Evolutionary conservation across 441 rosid genomes (phyloP).

Genomic region (Gossypium trilobum): DNA sequence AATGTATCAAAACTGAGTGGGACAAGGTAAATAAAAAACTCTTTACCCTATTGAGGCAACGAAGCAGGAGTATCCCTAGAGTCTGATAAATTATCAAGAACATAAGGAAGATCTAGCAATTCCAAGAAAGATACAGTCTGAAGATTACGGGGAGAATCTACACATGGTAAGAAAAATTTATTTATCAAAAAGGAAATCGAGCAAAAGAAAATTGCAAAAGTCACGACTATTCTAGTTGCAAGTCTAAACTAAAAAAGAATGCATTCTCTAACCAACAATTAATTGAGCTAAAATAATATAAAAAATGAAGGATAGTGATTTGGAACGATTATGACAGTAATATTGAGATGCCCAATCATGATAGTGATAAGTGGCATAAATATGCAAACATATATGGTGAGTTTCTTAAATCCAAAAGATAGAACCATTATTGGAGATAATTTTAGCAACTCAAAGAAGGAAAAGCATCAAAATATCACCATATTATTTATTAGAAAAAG

Average conservation of each 20-base stretch:
- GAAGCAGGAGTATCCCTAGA: constrained; percentile 32
- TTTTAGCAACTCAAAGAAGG: not conserved
- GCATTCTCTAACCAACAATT: not conserved
- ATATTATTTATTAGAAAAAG: constrained; percentile 20
- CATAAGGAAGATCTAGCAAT: constrained; percentile 70
- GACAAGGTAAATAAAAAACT: not conserved
- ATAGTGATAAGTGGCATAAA: not conserved
- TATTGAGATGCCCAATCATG: not conserved
- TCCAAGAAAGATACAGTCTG: constrained; percentile 65
- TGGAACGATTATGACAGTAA: not conserved
- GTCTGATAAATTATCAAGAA: constrained; percentile 47
- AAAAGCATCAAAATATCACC: not conserved
- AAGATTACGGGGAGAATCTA: constrained; percentile 58
- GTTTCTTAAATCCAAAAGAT: not conserved
- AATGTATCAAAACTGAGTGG: not conserved
- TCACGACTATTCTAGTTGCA: not conserved
- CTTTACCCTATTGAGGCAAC: constrained; percentile 35
- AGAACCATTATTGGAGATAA: not conserved
- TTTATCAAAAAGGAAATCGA: too few relatives aligned
- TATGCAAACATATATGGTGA: not conserved
- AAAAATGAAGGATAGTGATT: too few relatives aligned
- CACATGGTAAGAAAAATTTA: not conserved
- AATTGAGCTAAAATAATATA: not conserved
- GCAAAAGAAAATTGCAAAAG: not conserved
- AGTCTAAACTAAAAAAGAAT: not conserved